Conservation (phyloP, 805 yeast species). For the Candida coquimbonensis region DNA sequence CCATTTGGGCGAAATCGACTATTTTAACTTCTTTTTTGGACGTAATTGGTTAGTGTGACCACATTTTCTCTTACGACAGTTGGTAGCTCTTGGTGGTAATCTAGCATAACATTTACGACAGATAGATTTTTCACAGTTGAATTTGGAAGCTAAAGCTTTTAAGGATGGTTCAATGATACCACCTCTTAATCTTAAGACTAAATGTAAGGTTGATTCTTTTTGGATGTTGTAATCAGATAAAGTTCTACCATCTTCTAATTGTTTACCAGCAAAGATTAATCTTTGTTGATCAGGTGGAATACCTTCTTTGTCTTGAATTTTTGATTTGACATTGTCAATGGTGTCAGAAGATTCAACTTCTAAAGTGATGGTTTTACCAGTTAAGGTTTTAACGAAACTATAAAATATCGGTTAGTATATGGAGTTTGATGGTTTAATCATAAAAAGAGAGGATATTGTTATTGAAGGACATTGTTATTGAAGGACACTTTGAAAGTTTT, state of each 20-base stretch:
- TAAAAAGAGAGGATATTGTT: not conserved
- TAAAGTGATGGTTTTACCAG: slow-evolving; percentile 93
- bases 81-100: slow-evolving; percentile 99
- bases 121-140: slow-evolving; percentile 98
- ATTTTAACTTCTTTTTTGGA: slow-evolving; percentile 99
- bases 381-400: slow-evolving; percentile 76
- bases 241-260: slow-evolving; percentile 98
- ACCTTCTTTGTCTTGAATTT: slow-evolving; percentile 99
- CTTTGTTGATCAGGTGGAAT: slow-evolving; percentile 99
- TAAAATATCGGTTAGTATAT: slow-evolving; percentile 11
- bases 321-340: slow-evolving; percentile 96
- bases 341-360: slow-evolving; percentile 99
- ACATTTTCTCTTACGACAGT: slow-evolving; percentile 99
- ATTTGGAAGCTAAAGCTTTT: slow-evolving; percentile 98
- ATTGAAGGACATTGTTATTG: too few species aligned
- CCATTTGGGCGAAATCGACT: slow-evolving; percentile 38
- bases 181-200: slow-evolving; percentile 96
- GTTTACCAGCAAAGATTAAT: slow-evolving; percentile 99
- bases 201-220: slow-evolving; percentile 96
- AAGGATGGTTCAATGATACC: slow-evolving; percentile 99
- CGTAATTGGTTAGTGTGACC: slow-evolving; percentile 99
- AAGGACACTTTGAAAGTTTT: too few species aligned
- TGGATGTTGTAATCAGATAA: slow-evolving; percentile 99
- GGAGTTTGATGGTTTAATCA: not conserved
- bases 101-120: slow-evolving; percentile 99